Conservation (phyloP, 2,329 filamentous ascomycete genomes). For the Arthrobotrys conoides region DNA sequence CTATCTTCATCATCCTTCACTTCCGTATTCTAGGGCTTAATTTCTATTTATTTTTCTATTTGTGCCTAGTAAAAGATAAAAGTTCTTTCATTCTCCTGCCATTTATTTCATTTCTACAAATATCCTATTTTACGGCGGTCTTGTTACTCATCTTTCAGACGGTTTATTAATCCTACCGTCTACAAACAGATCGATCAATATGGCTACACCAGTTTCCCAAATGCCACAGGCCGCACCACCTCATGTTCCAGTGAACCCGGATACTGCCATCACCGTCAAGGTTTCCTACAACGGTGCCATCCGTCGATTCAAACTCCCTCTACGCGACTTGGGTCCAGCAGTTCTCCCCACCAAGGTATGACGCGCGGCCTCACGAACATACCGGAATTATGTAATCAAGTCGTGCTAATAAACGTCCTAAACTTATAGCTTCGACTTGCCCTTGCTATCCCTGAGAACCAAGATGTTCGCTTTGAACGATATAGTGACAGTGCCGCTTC, state of each 20-base stretch:
- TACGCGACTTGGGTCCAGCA: conserved; percentile 83
- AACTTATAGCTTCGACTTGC: conserved; percentile 76
- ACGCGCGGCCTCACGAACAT: conserved; percentile 41
- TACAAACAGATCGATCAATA: conserved; percentile 47
- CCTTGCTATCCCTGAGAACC: conserved; percentile 76
- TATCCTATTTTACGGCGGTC: conserved; percentile 1
- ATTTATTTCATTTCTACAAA: neutral
- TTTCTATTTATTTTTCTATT: conserved; percentile 8
- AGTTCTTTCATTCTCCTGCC: conserved; percentile 11
- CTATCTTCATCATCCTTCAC: neutral
- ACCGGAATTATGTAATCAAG: conserved; percentile 40
- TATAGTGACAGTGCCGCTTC: conserved; percentile 92
- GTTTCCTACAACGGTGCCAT: conserved; percentile 81
- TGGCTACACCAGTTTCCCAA: conserved; percentile 52
- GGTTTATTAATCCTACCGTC: conserved; percentile 33
- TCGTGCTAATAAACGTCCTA: conserved; percentile 19
- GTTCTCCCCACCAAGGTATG: conserved; percentile 85
- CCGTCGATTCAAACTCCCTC: conserved; percentile 88
- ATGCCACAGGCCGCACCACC: conserved; percentile 49
- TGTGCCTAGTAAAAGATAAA: neutral
- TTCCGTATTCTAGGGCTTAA: conserved; percentile 6
- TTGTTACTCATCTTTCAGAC: neutral
- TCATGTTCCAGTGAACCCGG: conserved; percentile 68
- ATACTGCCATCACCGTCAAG: conserved; percentile 88
- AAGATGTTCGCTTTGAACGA: conserved; percentile 82